A percentile compares a stretch with the other conserved stretches of the same genome.
phyloP scores from a whole-genome alignment of 345 rosid genomes.

The Arabis hirsuta region DNA sequence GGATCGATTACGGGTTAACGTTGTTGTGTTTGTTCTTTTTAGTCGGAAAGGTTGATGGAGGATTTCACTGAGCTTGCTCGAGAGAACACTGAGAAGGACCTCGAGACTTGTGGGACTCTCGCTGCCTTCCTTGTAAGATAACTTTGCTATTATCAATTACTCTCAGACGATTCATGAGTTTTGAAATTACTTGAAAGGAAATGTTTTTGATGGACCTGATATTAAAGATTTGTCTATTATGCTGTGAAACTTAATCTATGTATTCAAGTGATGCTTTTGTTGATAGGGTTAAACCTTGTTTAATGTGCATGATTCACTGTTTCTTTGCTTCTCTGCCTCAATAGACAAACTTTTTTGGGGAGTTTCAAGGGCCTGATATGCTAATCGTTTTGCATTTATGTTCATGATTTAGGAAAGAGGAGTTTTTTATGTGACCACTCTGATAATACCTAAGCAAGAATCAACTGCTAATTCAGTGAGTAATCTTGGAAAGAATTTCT shows the following conservation, averaged over 20 bases:
- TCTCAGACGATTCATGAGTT: not conserved
- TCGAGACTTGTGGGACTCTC: constrained; percentile 91
- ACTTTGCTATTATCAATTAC: not conserved
- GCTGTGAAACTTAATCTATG: not conserved
- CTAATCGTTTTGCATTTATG: constrained; percentile 11
- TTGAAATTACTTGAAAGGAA: not conserved
- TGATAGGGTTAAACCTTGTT: not conserved
- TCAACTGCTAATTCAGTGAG: constrained; percentile 86
- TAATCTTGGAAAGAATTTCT: constrained; percentile 33
- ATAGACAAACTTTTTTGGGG: not conserved
- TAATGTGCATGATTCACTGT: constrained; percentile 7
- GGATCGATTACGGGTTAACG: not conserved
- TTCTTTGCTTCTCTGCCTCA: constrained; percentile 7
- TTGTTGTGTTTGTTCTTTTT: constrained; percentile 23
- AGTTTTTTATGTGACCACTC: constrained; percentile 77
- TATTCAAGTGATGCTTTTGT: constrained; percentile 15
- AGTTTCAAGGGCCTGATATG: not conserved
- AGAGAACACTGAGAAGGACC: constrained; percentile 84
- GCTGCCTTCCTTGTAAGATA: constrained; percentile 78
- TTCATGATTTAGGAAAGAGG: constrained; percentile 60
- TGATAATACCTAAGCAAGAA: constrained; percentile 92
- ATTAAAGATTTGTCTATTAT: not conserved
- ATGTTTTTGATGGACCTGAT: constrained; percentile 7
- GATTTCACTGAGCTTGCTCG: constrained; percentile 84
- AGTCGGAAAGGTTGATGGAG: constrained; percentile 77